Conservation (phyloP, 2,329 filamentous ascomycete genomes). For the Alternaria sp. region DNA sequence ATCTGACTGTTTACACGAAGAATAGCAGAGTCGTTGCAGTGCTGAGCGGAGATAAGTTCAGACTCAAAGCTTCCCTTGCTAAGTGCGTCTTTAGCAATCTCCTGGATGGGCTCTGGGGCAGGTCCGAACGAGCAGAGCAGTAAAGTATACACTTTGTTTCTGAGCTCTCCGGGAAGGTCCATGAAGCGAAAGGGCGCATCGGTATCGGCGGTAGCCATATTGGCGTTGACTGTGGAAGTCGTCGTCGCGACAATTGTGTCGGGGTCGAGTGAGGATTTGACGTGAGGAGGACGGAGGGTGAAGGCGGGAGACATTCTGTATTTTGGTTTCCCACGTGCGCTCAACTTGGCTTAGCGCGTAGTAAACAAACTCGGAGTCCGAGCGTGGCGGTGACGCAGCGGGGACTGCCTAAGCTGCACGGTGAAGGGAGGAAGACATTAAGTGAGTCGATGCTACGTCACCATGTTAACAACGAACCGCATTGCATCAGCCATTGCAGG, state of each 20-base stretch:
- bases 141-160: constrained; percentile 22
- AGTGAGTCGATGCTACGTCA: too few species aligned
- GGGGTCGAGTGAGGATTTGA: not conserved
- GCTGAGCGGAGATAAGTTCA: not conserved
- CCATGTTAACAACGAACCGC: too few species aligned
- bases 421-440: too few species aligned
- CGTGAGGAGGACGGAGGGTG: too few species aligned
- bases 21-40: not conserved
- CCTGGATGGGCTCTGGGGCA: fast-evolving
- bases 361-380: not conserved
- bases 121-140: not conserved
- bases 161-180: constrained; percentile 17
- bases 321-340: not conserved
- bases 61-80: fast-evolving
- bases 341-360: not conserved
- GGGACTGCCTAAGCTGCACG: not conserved
- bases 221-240: not conserved
- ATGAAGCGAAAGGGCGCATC: constrained; percentile 7
- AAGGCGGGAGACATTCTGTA: too few species aligned
- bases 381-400: not conserved
- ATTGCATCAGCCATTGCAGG: too few species aligned
- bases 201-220: not conserved
- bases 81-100: fast-evolving
- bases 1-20: not conserved
- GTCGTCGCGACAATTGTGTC: not conserved